These are phyloP conservation scores for Zygoascus hellenicus DNA, from an alignment of 1,139 yeast species.

Conservation along the genomic window DNA sequence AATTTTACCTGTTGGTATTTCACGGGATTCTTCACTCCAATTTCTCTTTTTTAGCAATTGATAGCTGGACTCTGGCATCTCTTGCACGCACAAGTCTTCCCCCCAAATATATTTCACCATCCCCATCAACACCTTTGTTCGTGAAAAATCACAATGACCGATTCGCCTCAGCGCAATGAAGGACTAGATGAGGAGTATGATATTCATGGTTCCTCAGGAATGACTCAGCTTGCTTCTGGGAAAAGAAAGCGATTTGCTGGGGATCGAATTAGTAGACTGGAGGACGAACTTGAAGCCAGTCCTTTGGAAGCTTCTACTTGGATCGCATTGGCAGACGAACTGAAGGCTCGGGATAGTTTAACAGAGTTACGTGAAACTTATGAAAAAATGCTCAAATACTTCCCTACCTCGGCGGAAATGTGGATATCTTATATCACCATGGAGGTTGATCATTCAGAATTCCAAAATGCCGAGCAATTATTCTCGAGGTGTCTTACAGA, in stretches of 20 bases:
- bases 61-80: background rate
- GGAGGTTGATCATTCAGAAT: slow-evolving; percentile 65
- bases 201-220: background rate
- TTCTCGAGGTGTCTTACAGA: slow-evolving; percentile 57
- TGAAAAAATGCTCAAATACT: slow-evolving; percentile 55
- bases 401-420: slow-evolving; percentile 53
- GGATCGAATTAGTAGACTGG: slow-evolving; percentile 53
- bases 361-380: slow-evolving; percentile 57
- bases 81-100: background rate
- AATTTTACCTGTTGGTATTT: too few relatives aligned
- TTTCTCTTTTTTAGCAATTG: too few relatives aligned
- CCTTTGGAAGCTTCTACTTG: slow-evolving; percentile 55
- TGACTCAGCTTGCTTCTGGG: background rate
- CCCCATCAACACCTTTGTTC: too few relatives aligned
- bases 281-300: slow-evolving; percentile 53
- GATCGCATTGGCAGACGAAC: slow-evolving; percentile 51
- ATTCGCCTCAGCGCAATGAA: too few relatives aligned
- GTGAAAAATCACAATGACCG: too few relatives aligned
- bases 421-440: slow-evolving; percentile 73
- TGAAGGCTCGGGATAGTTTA: slow-evolving; percentile 53
- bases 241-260: slow-evolving; percentile 33
- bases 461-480: slow-evolving; percentile 56
- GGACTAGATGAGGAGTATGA: background rate
- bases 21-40: too few relatives aligned
- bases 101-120: too few relatives aligned